Percentiles rank a stretch among this genome's conserved stretches.
phyloP scores from a whole-genome alignment of 2,329 filamentous ascomycete genomes.

The Blumeria graminis region DNA sequence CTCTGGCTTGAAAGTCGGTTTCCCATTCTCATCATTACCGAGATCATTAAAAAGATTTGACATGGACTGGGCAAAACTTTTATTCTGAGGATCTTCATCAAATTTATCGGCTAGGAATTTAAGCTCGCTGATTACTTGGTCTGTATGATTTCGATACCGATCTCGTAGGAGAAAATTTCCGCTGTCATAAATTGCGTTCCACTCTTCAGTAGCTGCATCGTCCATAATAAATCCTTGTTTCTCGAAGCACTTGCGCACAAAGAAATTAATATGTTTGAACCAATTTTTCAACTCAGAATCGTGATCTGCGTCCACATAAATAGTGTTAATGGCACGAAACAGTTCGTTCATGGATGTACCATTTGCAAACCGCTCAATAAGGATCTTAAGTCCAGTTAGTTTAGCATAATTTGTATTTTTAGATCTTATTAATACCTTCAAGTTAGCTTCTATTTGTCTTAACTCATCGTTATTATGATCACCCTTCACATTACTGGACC shows the following conservation, averaged over 20 bases:
- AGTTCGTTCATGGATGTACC: slow-evolving; percentile 72
- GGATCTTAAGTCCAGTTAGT: slow-evolving; percentile 26
- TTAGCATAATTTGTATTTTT: background rate
- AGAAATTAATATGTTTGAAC: slow-evolving; percentile 60
- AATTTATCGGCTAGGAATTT: slow-evolving; percentile 82
- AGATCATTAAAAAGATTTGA: slow-evolving; percentile 75
- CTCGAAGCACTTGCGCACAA: slow-evolving; percentile 60
- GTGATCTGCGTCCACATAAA: slow-evolving; percentile 68
- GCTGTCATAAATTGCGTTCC: slow-evolving; percentile 64
- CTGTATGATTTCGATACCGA: slow-evolving; percentile 67
- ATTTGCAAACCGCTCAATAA: slow-evolving; percentile 92
- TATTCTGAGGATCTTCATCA: slow-evolving; percentile 69
- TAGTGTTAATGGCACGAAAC: slow-evolving; percentile 58
- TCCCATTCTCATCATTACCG: slow-evolving; percentile 68
- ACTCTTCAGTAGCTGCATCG: slow-evolving; percentile 54
- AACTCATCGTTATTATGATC: slow-evolving; percentile 40
- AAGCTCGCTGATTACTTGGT: slow-evolving; percentile 68
- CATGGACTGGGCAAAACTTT: slow-evolving; percentile 47
- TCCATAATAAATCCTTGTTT: slow-evolving; percentile 82
- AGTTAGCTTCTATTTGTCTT: slow-evolving; percentile 48
- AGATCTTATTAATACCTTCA: slow-evolving; percentile 24
- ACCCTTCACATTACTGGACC: slow-evolving; percentile 45
- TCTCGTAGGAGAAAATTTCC: slow-evolving; percentile 71
- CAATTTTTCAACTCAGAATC: slow-evolving; percentile 72
- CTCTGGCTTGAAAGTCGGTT: slow-evolving; percentile 77